Conservation (phyloP, 176 grass and related monocot species). For the Oryza australiensis region DNA sequence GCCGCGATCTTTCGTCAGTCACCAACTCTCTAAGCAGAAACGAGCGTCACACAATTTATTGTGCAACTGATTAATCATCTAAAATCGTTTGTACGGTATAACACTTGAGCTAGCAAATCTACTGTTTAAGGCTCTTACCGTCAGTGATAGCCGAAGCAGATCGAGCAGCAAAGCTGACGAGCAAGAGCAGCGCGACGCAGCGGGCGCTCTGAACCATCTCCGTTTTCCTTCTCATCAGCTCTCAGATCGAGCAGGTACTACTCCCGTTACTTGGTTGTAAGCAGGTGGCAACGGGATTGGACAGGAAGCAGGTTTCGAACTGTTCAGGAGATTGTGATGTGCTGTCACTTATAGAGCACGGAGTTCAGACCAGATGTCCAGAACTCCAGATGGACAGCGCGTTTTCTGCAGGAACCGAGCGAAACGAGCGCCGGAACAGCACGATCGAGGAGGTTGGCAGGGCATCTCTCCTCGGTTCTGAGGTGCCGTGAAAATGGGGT, state of each 20-base stretch:
- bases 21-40: not conserved
- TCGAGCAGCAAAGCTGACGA: conserved; percentile 1
- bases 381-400: not conserved
- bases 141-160: too few relatives aligned
- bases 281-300: not conserved
- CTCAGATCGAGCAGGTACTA: not conserved
- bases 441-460: conserved; percentile 26
- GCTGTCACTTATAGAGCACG: conserved; percentile 21
- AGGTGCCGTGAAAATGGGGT: conserved; percentile 6
- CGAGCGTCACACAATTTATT: not conserved
- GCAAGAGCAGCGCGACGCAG: conserved; percentile 4
- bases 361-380: not conserved
- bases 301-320: too few relatives aligned
- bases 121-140: too few relatives aligned
- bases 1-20: not conserved
- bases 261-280: not conserved
- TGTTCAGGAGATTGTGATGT: too few relatives aligned
- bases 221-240: not conserved
- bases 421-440: conserved; percentile 37
- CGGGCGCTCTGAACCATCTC: not conserved
- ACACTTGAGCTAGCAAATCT: too few relatives aligned
- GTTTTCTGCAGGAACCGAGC: not conserved
- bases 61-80: not conserved
- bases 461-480: conserved; percentile 16
- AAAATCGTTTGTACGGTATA: too few relatives aligned